phyloP scores from a whole-genome alignment of 768 basidiomycete genomes.

The Tephrocybe rancida region DNA sequence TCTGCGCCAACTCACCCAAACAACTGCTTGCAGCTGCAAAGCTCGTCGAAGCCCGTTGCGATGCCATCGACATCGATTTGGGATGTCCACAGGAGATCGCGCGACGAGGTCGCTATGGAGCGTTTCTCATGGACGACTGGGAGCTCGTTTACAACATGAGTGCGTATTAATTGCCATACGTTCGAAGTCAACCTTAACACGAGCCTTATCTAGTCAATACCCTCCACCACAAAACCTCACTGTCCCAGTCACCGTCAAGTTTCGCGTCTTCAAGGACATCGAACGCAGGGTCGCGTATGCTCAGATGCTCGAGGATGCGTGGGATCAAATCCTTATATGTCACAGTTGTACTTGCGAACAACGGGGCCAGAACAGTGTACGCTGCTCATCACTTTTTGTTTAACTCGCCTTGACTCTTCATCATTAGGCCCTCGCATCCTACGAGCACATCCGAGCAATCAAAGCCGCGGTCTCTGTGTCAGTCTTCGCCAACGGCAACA shows the following conservation, averaged over 20 bases:
- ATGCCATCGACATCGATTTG: constrained; percentile 93
- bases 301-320: too few species aligned
- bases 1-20: constrained; percentile 90
- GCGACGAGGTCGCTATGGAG: constrained; percentile 80
- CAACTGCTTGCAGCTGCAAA: constrained; percentile 77
- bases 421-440: not conserved
- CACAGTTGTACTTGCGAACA: too few species aligned
- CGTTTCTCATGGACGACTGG: constrained; percentile 96
- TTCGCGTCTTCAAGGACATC: too few species aligned
- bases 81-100: constrained; percentile 98
- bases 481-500: constrained; percentile 97
- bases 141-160: constrained; percentile 81
- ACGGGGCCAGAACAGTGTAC: too few species aligned
- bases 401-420: not conserved
- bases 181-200: too few species aligned
- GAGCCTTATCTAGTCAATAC: too few species aligned
- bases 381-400: not conserved
- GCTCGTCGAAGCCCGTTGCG: constrained; percentile 76
- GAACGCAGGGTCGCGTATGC: too few species aligned
- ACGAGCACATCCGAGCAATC: not conserved
- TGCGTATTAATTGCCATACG: too few species aligned
- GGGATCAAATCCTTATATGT: too few species aligned
- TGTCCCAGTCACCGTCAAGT: too few species aligned
- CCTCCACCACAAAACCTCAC: too few species aligned
- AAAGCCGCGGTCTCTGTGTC: constrained; percentile 81